These are phyloP conservation scores for Arachis stenosperma DNA, from an alignment of 306 rosid species.

Conservation along the genomic window DNA sequence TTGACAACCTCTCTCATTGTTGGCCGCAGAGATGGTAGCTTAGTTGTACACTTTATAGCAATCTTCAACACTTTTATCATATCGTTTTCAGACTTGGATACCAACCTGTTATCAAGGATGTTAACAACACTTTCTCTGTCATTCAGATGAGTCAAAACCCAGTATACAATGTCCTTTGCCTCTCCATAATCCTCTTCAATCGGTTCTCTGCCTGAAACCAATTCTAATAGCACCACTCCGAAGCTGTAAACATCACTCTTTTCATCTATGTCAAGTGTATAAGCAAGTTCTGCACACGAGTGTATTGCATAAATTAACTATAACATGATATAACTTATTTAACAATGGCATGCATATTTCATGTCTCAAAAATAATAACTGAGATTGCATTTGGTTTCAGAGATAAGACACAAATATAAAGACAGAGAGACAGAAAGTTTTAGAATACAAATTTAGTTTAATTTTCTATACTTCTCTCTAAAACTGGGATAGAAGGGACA, in stretches of 20 bases:
- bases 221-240: slow-evolving; percentile 85
- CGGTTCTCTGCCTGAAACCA: slow-evolving; percentile 78
- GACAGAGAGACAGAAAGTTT: too few species aligned
- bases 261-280: slow-evolving; percentile 70
- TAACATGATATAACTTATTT: neutral
- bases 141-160: slow-evolving; percentile 72
- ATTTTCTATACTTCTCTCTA: too few species aligned
- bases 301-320: neutral
- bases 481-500: too few species aligned
- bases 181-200: slow-evolving; percentile 87
- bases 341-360: neutral
- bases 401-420: too few species aligned
- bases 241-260: slow-evolving; percentile 93
- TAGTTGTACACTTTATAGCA: slow-evolving; percentile 73
- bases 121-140: slow-evolving; percentile 57
- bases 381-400: neutral
- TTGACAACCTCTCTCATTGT: slow-evolving; percentile 91
- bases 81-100: slow-evolving; percentile 47
- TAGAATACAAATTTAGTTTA: too few species aligned
- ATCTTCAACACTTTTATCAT: slow-evolving; percentile 85
- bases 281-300: slow-evolving; percentile 77
- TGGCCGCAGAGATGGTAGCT: slow-evolving; percentile 88
- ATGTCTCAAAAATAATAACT: neutral
- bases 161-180: slow-evolving; percentile 84
- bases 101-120: slow-evolving; percentile 68